Conservation (phyloP, 2,329 filamentous ascomycete species). For the Cladosporium austrohemisphaericum region DNA sequence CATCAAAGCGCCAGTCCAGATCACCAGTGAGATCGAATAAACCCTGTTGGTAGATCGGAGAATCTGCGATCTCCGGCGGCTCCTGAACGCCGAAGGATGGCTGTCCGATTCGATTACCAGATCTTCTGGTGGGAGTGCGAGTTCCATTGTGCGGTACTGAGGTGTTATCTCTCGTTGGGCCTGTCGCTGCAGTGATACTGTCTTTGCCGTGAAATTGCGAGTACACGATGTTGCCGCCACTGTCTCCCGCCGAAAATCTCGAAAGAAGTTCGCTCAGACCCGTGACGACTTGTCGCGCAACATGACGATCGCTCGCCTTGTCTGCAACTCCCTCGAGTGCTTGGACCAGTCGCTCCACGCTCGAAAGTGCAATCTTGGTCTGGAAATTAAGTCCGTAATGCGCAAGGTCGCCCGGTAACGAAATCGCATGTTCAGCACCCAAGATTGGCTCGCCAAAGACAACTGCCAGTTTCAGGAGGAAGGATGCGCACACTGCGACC, state of each 20-base stretch:
- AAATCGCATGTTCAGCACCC: neutral
- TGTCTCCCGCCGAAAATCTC: neutral
- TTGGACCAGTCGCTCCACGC: neutral
- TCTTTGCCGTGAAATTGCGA: too few species aligned
- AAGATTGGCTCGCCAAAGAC: neutral
- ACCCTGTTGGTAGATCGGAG: neutral
- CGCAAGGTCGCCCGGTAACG: neutral
- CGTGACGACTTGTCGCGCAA: constrained; percentile 1
- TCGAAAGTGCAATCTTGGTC: neutral
- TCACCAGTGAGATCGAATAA: constrained; percentile 2
- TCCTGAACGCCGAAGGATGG: neutral
- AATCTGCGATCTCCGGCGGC: neutral
- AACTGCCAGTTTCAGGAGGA: neutral
- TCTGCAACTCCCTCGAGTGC: neutral
- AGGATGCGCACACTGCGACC: constrained; percentile 1
- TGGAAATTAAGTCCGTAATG: neutral
- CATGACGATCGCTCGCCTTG: neutral
- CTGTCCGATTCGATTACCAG: neutral
- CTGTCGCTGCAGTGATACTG: neutral
- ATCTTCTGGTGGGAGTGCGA: neutral
- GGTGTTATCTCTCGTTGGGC: neutral
- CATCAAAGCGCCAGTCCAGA: constrained; percentile 1
- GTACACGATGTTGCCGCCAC: neutral
- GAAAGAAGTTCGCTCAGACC: neutral
- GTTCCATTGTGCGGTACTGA: neutral